Percentiles rank a stretch among this genome's conserved stretches.
phyloP scores from a whole-genome alignment of 495 filamentous ascomycete genomes.

The Cenococcum geophilum region DNA sequence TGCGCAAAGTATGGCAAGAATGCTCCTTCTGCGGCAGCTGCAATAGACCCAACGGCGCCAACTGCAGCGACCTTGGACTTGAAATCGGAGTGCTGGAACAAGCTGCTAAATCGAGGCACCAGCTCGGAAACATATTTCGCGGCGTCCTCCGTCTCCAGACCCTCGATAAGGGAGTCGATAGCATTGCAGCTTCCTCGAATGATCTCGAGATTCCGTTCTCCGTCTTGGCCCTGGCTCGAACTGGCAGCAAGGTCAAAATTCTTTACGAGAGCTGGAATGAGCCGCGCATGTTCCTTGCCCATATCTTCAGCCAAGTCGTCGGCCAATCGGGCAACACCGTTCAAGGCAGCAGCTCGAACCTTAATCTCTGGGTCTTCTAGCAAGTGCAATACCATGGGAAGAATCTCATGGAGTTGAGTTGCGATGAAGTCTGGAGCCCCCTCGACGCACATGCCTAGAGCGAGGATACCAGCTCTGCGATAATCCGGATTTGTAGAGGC shows the following conservation, averaged over 20 bases:
- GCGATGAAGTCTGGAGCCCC: slow-evolving; percentile 94
- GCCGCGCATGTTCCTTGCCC: slow-evolving; percentile 67
- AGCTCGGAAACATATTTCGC: slow-evolving; percentile 73
- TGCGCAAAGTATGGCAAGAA: slow-evolving; percentile 87
- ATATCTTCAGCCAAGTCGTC: slow-evolving; percentile 91
- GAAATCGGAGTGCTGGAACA: slow-evolving; percentile 76
- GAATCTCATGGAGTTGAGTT: slow-evolving; percentile 77
- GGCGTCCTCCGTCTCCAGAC: slow-evolving; percentile 77
- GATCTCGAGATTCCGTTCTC: slow-evolving; percentile 71
- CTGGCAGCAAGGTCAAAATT: slow-evolving; percentile 74
- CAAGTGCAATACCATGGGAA: slow-evolving; percentile 78
- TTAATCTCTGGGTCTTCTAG: slow-evolving; percentile 73
- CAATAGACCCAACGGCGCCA: slow-evolving; percentile 83
- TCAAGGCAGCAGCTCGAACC: slow-evolving; percentile 79
- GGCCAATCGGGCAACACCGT: slow-evolving; percentile 78
- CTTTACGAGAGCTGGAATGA: slow-evolving; percentile 78
- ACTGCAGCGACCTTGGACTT: slow-evolving; percentile 86
- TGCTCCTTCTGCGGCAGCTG: slow-evolving; percentile 68
- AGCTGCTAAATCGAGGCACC: slow-evolving; percentile 71
- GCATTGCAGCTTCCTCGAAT: slow-evolving; percentile 86
- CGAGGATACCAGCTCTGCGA: slow-evolving; percentile 83
- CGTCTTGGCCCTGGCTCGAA: slow-evolving; percentile 45
- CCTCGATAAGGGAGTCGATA: slow-evolving; percentile 84
- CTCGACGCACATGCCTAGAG: slow-evolving; percentile 90
- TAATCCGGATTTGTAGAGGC: slow-evolving; percentile 63